Conservation (phyloP, 331 rosid species). For the Pyrus hybrid region DNA sequence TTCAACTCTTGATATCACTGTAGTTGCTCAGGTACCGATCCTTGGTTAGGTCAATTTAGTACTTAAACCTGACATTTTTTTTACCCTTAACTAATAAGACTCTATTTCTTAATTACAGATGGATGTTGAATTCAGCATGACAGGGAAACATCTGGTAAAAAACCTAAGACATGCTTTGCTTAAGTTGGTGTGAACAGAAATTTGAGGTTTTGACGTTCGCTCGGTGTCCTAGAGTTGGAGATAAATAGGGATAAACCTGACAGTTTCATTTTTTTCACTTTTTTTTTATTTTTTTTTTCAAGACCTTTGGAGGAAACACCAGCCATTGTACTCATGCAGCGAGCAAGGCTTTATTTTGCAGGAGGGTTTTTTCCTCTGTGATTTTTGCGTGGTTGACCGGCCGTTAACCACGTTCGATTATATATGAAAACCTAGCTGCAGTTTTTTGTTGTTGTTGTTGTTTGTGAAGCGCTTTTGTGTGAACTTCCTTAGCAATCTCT, state of each 20-base stretch:
- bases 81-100: background rate
- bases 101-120: slow-evolving; percentile 31
- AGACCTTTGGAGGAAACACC: slow-evolving; percentile 14
- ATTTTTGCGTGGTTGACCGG: slow-evolving; percentile 46
- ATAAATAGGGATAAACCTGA: slow-evolving; percentile 1
- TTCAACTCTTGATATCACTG: slow-evolving; percentile 50
- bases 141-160: slow-evolving; percentile 46
- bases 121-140: slow-evolving; percentile 37
- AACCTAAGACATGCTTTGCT: slow-evolving; percentile 37
- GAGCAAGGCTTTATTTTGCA: background rate
- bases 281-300: background rate
- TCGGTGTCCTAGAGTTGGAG: background rate
- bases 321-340: background rate
- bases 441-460: background rate
- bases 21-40: slow-evolving; percentile 55
- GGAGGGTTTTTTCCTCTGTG: background rate
- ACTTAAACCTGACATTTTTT: background rate
- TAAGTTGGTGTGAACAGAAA: slow-evolving; percentile 5
- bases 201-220: background rate
- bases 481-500: too few relatives aligned
- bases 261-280: background rate
- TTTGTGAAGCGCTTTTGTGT: slow-evolving; percentile 28
- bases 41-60: background rate
- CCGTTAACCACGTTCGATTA: slow-evolving; percentile 30
- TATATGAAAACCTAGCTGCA: slow-evolving; percentile 5